Evolutionary conservation across 2,329 filamentous ascomycete species (phyloP).

Genomic region (Fusarium sp.): DNA sequence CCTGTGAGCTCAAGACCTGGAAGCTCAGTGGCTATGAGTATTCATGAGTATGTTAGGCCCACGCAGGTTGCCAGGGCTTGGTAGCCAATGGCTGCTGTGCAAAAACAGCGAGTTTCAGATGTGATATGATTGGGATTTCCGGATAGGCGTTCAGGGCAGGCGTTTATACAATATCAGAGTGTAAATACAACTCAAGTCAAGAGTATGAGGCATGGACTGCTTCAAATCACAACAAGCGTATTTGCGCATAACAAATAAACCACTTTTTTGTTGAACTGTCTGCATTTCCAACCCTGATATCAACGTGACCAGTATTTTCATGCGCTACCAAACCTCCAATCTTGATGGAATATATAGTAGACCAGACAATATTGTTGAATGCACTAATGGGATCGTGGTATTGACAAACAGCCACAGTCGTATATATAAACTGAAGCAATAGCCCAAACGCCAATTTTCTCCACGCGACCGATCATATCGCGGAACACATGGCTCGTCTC

Average conservation of each 20-base stretch:
- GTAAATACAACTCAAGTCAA: conserved; percentile 5
- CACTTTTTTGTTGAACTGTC: conserved; percentile 6
- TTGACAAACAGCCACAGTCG: conserved; percentile 19
- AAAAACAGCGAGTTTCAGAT: background rate
- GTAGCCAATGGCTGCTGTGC: background rate
- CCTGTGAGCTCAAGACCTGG: conserved; percentile 27
- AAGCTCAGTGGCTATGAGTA: conserved; percentile 32
- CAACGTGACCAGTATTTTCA: background rate
- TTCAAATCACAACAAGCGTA: background rate
- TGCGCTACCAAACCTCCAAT: background rate
- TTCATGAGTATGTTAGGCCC: conserved; percentile 36
- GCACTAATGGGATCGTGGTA: background rate
- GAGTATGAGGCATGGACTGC: background rate
- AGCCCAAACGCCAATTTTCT: conserved; percentile 31
- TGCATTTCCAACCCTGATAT: background rate
- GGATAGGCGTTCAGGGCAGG: conserved; percentile 7
- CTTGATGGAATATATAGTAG: background rate
- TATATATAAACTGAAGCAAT: conserved; percentile 20
- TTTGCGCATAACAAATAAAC: conserved; percentile 10
- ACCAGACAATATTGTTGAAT: background rate
- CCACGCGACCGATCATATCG: conserved; percentile 18
- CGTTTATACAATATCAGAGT: conserved; percentile 16
- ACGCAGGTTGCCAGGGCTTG: conserved; percentile 20
- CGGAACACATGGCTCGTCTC: conserved; percentile 25
- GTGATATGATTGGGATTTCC: conserved; percentile 4